These are phyloP conservation scores for Paralagenidium karlingii DNA, from an alignment of 352 stramenopile genomes.

Conservation along the genomic window DNA sequence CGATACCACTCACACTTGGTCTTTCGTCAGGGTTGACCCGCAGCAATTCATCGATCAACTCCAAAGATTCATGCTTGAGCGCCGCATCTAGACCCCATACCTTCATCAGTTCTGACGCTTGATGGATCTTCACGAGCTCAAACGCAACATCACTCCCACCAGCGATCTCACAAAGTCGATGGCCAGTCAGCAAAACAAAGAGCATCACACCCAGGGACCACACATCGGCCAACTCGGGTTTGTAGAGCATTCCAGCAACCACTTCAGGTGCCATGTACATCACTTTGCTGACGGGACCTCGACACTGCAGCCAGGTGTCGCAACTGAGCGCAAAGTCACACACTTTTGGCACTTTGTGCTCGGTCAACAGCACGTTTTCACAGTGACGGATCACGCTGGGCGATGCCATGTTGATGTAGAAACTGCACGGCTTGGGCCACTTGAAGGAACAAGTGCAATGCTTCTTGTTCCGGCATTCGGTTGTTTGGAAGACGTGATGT, in stretches of 20 bases:
- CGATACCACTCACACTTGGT: too few relatives aligned
- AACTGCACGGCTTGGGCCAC: constrained; percentile 3
- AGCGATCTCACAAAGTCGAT: too few relatives aligned
- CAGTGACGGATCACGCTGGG: constrained; percentile 3
- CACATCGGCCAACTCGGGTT: constrained; percentile 35
- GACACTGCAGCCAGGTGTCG: background rate
- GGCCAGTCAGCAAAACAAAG: constrained; percentile 50
- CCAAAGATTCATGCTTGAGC: too few relatives aligned
- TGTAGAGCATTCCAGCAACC: constrained; percentile 17
- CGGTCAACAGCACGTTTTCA: constrained; percentile 7
- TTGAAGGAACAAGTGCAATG: constrained; percentile 3
- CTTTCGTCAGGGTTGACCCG: too few relatives aligned
- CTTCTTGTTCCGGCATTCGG: background rate
- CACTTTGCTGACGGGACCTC: constrained; percentile 46
- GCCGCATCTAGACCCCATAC: too few relatives aligned
- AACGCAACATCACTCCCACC: too few relatives aligned
- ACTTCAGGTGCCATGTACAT: constrained; percentile 61
- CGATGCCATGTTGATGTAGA: constrained; percentile 5
- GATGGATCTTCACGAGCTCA: too few relatives aligned
- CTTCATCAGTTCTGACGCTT: too few relatives aligned
- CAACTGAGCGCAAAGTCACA: constrained; percentile 5
- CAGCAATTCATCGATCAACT: too few relatives aligned
- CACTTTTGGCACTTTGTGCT: constrained; percentile 1
- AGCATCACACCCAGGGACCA: constrained; percentile 56
- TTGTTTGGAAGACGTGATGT: too few relatives aligned